Conservation (phyloP, 1,284 basidiomycete species). For the Microbotryum intermedium region DNA sequence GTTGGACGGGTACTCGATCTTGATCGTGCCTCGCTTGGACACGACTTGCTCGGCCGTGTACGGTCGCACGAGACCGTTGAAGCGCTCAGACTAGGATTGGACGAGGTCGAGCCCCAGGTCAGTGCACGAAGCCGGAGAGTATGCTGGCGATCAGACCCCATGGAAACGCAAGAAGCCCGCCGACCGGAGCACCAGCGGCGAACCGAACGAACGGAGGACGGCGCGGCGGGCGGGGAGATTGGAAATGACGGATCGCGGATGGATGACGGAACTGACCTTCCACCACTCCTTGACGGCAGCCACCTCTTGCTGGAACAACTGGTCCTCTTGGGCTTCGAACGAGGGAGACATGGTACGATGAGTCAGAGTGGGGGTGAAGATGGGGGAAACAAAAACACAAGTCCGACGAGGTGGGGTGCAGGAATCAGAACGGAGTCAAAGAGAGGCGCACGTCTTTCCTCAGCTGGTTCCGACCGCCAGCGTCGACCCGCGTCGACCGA, state of each 20-base stretch:
- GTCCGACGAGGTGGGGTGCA: neutral
- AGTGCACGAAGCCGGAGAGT: neutral
- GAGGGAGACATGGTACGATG: slow-evolving; percentile 20
- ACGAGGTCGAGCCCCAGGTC: neutral
- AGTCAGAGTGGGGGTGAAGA: neutral
- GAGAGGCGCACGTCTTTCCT: neutral
- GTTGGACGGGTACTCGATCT: slow-evolving; percentile 78
- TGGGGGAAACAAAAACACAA: too few species aligned
- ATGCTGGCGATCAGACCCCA: too few species aligned
- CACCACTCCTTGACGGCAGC: slow-evolving; percentile 81
- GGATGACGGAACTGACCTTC: slow-evolving; percentile 53
- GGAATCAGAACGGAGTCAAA: neutral
- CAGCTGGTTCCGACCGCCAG: too few species aligned
- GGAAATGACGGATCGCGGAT: neutral
- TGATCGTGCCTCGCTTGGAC: slow-evolving; percentile 81
- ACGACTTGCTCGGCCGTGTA: slow-evolving; percentile 92
- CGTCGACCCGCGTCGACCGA: too few species aligned
- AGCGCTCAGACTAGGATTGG: slow-evolving; percentile 49
- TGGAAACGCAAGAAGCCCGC: neutral
- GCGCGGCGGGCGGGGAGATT: neutral
- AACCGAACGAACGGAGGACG: neutral
- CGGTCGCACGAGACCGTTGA: slow-evolving; percentile 70
- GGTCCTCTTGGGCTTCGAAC: slow-evolving; percentile 36
- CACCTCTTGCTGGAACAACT: slow-evolving; percentile 66
- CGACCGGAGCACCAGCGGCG: neutral